phyloP scores from a whole-genome alignment of 805 yeast genomes.

The Zygosaccharomyces rouxii region DNA sequence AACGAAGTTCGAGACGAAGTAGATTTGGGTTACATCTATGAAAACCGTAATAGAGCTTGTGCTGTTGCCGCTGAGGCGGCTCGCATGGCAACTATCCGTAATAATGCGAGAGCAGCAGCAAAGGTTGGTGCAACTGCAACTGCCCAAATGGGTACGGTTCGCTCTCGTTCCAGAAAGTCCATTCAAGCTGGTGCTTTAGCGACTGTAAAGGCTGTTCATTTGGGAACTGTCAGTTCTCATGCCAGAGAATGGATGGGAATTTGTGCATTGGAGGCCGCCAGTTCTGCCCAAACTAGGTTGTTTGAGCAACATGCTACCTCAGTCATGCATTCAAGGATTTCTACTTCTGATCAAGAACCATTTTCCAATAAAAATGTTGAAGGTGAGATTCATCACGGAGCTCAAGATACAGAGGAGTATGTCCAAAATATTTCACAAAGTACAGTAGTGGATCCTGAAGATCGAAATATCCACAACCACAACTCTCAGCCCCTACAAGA shows the following conservation, averaged over 20 bases:
- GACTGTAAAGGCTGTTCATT: not conserved
- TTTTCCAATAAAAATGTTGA: too few species aligned
- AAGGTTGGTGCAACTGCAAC: not conserved
- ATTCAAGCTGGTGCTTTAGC: not conserved
- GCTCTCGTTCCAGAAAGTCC: not conserved
- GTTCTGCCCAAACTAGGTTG: not conserved
- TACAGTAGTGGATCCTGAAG: not conserved
- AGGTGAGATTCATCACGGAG: too few species aligned
- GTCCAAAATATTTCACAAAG: not conserved
- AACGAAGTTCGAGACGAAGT: not conserved
- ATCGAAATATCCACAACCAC: not conserved
- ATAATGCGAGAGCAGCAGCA: not conserved
- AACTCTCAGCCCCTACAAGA: not conserved
- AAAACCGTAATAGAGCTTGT: not conserved
- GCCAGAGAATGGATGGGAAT: not conserved
- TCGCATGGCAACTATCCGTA: slow-evolving; percentile 1
- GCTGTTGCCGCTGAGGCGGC: not conserved
- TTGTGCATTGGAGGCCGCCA: not conserved
- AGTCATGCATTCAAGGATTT: too few species aligned
- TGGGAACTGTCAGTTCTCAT: not conserved
- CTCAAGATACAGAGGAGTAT: not conserved
- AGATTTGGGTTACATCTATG: not conserved
- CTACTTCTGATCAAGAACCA: too few species aligned
- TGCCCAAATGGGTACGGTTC: not conserved
- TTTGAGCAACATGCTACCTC: too few species aligned